Evolutionary conservation across 805 yeast species (phyloP).

Genomic region (Zygoascus bituminiphila): DNA sequence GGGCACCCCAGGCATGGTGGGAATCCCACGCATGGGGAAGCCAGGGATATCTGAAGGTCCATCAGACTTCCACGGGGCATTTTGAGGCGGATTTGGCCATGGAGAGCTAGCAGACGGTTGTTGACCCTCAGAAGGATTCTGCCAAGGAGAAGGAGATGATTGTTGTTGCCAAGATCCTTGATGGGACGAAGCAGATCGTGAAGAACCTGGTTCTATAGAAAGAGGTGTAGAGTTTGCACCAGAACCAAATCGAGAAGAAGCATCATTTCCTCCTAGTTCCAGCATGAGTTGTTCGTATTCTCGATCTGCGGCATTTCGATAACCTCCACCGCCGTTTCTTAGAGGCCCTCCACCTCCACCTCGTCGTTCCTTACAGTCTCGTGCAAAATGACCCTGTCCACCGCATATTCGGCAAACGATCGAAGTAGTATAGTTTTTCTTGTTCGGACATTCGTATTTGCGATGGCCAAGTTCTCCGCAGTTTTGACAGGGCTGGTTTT

Average conservation of each 20-base stretch:
- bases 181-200: constrained; percentile 6
- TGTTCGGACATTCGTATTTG: constrained; percentile 53
- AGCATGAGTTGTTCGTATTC: constrained; percentile 46
- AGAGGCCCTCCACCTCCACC: constrained; percentile 5
- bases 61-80: not conserved
- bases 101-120: not conserved
- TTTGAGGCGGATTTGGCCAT: too few species aligned
- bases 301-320: constrained; percentile 32
- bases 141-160: not conserved
- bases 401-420: constrained; percentile 77
- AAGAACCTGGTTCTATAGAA: constrained; percentile 1
- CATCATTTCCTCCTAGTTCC: constrained; percentile 30
- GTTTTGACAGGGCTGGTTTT: constrained; percentile 52
- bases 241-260: not conserved
- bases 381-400: constrained; percentile 72
- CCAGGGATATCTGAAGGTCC: not conserved
- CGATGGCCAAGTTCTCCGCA: constrained; percentile 65
- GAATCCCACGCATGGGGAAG: not conserved
- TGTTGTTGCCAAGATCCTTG: constrained; percentile 8
- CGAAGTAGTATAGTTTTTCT: constrained; percentile 41
- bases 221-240: not conserved
- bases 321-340: constrained; percentile 3
- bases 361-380: constrained; percentile 60
- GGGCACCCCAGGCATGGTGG: not conserved
- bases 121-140: not conserved